These are phyloP conservation scores for Diaporthe vexans DNA, from an alignment of 2,329 filamentous ascomycete species.

Conservation along the genomic window DNA sequence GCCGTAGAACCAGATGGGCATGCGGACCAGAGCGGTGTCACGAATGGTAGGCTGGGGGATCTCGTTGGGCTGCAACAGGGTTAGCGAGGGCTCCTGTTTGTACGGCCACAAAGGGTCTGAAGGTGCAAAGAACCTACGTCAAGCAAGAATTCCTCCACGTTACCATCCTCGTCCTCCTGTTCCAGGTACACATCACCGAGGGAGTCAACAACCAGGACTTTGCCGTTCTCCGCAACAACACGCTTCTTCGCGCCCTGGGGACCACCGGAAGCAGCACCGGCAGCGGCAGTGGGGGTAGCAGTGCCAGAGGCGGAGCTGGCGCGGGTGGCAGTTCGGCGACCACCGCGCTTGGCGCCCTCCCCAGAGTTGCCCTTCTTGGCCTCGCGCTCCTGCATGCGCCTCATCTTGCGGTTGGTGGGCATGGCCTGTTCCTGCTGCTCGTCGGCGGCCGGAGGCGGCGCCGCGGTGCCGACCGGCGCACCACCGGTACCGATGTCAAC, in stretches of 20 bases:
- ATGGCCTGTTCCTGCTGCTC: constrained; percentile 64
- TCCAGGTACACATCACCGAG: constrained; percentile 95
- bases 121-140: constrained; percentile 74
- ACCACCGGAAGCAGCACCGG: constrained; percentile 66
- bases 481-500: constrained; percentile 57
- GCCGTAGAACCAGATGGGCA: constrained; percentile 81
- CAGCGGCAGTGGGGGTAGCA: constrained; percentile 67
- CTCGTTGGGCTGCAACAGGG: constrained; percentile 75
- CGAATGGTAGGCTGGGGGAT: constrained; percentile 81
- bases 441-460: constrained; percentile 59
- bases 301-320: constrained; percentile 58
- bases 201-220: constrained; percentile 92
- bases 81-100: constrained; percentile 27
- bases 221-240: constrained; percentile 94
- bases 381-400: constrained; percentile 89
- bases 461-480: constrained; percentile 45
- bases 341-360: constrained; percentile 58
- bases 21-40: constrained; percentile 85
- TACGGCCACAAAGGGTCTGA: no score
- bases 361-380: constrained; percentile 77
- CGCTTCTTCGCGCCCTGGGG: constrained; percentile 86
- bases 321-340: constrained; percentile 53
- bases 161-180: constrained; percentile 89
- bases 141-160: constrained; percentile 85
- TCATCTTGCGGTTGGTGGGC: constrained; percentile 83